Conservation (phyloP, 192 early-diverging fungal species). For the Podila verticillata region DNA sequence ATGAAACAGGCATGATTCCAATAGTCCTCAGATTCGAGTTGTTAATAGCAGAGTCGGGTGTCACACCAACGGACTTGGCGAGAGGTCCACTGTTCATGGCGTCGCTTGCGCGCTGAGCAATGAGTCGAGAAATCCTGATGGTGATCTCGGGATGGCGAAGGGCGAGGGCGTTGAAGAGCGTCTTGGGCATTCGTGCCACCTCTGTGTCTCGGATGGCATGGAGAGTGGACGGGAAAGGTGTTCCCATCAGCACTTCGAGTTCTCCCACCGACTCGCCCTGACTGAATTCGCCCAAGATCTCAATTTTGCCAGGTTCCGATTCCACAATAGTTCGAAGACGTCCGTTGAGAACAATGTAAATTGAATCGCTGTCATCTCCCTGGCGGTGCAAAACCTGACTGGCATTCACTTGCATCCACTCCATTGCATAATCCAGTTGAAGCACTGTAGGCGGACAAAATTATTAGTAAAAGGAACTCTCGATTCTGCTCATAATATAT, state of each 20-base stretch:
- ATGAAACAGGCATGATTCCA: slow-evolving; percentile 88
- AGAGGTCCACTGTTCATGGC: slow-evolving; percentile 20
- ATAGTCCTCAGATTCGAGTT: slow-evolving; percentile 97
- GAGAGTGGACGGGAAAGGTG: slow-evolving; percentile 81
- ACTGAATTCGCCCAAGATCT: slow-evolving; percentile 92
- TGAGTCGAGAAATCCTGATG: slow-evolving; percentile 88
- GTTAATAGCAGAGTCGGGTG: slow-evolving; percentile 72
- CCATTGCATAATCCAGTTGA: slow-evolving; percentile 85
- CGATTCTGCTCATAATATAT: too few species aligned
- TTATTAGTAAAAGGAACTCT: background rate
- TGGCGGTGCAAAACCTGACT: slow-evolving; percentile 93
- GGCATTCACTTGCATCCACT: slow-evolving; percentile 95
- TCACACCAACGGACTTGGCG: slow-evolving; percentile 24
- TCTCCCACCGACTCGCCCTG: slow-evolving; percentile 97
- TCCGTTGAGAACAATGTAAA: slow-evolving; percentile 93
- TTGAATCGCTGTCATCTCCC: slow-evolving; percentile 86
- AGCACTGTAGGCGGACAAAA: slow-evolving; percentile 53
- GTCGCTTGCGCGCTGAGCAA: slow-evolving; percentile 69
- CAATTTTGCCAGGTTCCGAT: slow-evolving; percentile 68
- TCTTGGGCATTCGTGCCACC: slow-evolving; percentile 94
- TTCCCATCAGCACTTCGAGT: slow-evolving; percentile 84
- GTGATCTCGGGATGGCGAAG: slow-evolving; percentile 90
- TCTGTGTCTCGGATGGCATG: slow-evolving; percentile 99
- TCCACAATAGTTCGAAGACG: slow-evolving; percentile 90
- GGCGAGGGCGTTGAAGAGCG: slow-evolving; percentile 93